Evolutionary conservation across 768 basidiomycete genomes (phyloP).

Genomic region (Trametes meyenii): DNA sequence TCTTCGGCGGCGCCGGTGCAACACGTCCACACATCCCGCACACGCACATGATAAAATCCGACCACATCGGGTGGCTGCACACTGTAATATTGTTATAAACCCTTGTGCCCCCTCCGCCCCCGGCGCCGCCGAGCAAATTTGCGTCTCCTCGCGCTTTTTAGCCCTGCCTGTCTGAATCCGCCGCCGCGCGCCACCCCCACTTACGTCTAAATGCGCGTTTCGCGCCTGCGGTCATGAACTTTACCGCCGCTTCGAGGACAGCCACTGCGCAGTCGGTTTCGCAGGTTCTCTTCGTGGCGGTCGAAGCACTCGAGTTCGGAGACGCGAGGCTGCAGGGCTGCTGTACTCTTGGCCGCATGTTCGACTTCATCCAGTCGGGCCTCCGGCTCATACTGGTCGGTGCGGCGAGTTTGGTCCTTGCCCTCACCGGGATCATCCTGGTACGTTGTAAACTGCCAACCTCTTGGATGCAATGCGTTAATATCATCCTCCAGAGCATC

Average conservation of each 20-base stretch:
- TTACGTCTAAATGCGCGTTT: constrained; percentile 10
- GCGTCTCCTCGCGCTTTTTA: neutral
- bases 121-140: constrained; percentile 3
- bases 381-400: constrained; percentile 5
- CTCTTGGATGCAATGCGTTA: too few relatives aligned
- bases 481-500: constrained; percentile 4
- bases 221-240: constrained; percentile 18
- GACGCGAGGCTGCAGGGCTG: neutral
- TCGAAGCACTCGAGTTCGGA: constrained; percentile 5
- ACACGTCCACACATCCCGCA: constrained; percentile 4
- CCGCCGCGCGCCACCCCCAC: neutral
- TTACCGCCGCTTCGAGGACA: constrained; percentile 3
- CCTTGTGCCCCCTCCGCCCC: neutral
- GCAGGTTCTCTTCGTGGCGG: constrained; percentile 12
- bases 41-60: constrained; percentile 14
- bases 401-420: constrained; percentile 13
- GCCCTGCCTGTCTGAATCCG: neutral
- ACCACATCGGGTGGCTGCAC: neutral
- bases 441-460: neutral
- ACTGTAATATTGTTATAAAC: constrained; percentile 3
- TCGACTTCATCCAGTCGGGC: constrained; percentile 4
- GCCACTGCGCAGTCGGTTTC: constrained; percentile 15
- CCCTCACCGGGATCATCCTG: constrained; percentile 7
- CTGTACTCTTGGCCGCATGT: constrained; percentile 14
- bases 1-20: constrained; percentile 18